Evolutionary conservation across 2,329 filamentous ascomycete genomes (phyloP), one percentile per base, ranked within the genome.

Genomic region (Trichophyton mentagrophytes): DNA sequence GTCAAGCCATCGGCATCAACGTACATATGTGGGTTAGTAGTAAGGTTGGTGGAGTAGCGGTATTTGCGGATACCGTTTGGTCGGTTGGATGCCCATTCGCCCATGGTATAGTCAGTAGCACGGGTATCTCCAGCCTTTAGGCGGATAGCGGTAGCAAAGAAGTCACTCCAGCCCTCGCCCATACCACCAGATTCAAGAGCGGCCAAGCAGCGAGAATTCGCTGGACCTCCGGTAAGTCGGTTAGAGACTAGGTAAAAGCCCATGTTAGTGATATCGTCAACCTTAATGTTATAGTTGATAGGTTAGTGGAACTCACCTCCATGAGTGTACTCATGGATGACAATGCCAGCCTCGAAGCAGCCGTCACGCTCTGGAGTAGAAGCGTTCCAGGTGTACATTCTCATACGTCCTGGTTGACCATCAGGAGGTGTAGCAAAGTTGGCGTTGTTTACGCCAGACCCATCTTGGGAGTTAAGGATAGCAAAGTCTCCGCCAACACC

Each of bases 381-480:
- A 11, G 42, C 56, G 42, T 42, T 61, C 62, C 62, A 63, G 15
- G 53, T 60, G 47, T 63, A 63, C 62, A 63, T 63, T 55, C 62
- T 60, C 62, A 63, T 63, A 38, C 62, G 62, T 13, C 62, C 62
- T 13, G 60, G 60, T n/a, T 58, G 42, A 25, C 62, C 62, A 63
- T 63, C 62, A 25, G 62, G 62, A 27, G 62, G 62, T 25, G 62
- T 63, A 53, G 60, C 60, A 25, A 63, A 63, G 58, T 63, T 63
- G 58, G 62, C 62, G 33, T 63, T 63, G 55, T 63, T 63, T 4
- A 33, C 44, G 15, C 62, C 62, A 36, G 62, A 63, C 13, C 62
- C 62, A 42, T 63, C 62, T 20, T 63, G 62, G n/a, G 62, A 36
- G 42, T 63, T 63, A 38, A 61, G 40, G 40, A 63, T 63, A 9